Base-by-base conservation (phyloP, 345 rosid species). In the Trapa bicornis region DNA sequence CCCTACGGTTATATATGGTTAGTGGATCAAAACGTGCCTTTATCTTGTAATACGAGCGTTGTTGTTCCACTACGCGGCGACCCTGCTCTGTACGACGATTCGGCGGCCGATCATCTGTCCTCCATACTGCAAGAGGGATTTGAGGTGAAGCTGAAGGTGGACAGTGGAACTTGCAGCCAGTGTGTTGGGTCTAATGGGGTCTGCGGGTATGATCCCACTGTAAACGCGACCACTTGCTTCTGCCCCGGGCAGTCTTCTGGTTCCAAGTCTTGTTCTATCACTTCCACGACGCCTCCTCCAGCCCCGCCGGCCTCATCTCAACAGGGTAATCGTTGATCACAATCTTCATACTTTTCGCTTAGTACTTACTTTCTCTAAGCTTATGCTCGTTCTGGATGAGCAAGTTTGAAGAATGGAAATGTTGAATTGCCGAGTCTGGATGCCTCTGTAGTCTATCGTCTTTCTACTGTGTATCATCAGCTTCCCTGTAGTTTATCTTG, bases 81-180 rank as follows among this genome's bases (percentile, higher is more conserved):
- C 29, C 29, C 0, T 36, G 0, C 2, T 1, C 0, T 1, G 13
- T 45, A 33, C 22, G 15, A 3, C 43, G 33, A 0, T 56, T 57
- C 1, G 0, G 38, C 35, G 39, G 0, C 29, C 29, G 29, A 22
- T 22, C 29, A 38, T 37, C 6, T 57, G 0, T 0, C 2, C 14
- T 22, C 37, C 0, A 7, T 0, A 50, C 37, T 72, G 56, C 65
- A 67, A 37, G 47, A 37, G 14, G 74, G 74, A 13, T 72, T 72
- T 43, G 66, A 72, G 61, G 74, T 47, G 52, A 38, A 66, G 70
- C 57, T 72, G 70, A 72, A 66, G 37, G 66, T 66, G 61, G 70
- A 66, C 32, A 16, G 32, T 38, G 45, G 1, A 35, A 70, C 70
- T 29, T 72, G 74, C 29, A 15, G 0, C 0, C n/a, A 66, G 41